phyloP scores from a whole-genome alignment of 257 asterid genomes.

The Ehretia macrophylla region DNA sequence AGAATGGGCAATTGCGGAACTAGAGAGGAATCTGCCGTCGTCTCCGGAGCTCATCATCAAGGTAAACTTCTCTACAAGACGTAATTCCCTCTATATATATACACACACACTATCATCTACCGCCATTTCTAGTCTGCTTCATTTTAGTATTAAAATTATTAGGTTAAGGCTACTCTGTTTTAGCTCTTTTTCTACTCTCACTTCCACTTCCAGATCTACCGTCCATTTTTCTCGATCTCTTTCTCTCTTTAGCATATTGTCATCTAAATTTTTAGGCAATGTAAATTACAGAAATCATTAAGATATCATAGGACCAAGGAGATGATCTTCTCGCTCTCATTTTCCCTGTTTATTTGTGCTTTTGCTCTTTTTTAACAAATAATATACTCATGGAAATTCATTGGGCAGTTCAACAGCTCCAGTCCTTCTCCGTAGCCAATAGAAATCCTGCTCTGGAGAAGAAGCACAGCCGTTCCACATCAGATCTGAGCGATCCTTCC shows the following conservation, averaged over 20 bases:
- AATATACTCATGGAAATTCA: slow-evolving; percentile 5
- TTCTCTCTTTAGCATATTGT: background rate
- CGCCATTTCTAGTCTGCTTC: too few relatives aligned
- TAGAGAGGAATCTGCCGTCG: slow-evolving; percentile 91
- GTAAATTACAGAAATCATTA: background rate
- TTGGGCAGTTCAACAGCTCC: slow-evolving; percentile 73
- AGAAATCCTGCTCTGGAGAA: slow-evolving; percentile 48
- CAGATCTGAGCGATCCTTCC: slow-evolving; percentile 90
- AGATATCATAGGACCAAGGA: too few relatives aligned
- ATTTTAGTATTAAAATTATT: too few relatives aligned
- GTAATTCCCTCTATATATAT: background rate
- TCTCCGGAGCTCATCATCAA: slow-evolving; percentile 89
- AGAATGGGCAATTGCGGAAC: slow-evolving; percentile 97
- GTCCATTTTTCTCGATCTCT: background rate
- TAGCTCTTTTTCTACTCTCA: background rate
- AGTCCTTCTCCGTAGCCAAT: slow-evolving; percentile 39
- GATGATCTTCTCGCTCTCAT: background rate
- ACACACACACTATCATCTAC: too few relatives aligned
- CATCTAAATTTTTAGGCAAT: background rate
- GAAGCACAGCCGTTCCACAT: slow-evolving; percentile 69
- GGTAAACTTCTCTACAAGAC: slow-evolving; percentile 27
- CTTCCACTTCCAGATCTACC: slow-evolving; percentile 19
- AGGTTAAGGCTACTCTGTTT: background rate
- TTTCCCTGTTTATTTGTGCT: background rate
- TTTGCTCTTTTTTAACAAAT: background rate